Evolutionary conservation across 192 early-diverging fungal species (phyloP).

Genomic region (Lobulomyces angularis): DNA sequence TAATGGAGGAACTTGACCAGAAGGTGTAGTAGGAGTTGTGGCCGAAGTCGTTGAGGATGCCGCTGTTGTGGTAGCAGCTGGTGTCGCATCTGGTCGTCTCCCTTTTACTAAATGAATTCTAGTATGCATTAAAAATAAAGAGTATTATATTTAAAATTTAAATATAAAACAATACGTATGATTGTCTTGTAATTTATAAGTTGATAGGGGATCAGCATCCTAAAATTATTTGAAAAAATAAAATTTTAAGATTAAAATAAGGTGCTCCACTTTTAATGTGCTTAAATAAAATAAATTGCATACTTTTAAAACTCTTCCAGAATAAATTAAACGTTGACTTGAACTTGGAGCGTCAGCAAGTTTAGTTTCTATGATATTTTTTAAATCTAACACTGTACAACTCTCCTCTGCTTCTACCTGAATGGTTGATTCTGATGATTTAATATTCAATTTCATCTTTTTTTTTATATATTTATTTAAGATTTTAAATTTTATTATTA

Average conservation of each 20-base stretch:
- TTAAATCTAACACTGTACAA: too few species aligned
- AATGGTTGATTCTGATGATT: too few species aligned
- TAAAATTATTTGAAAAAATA: too few species aligned
- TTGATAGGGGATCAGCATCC: conserved; percentile 62
- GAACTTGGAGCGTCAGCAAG: conserved; percentile 53
- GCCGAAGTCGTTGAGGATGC: conserved; percentile 23
- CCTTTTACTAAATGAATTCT: conserved; percentile 82
- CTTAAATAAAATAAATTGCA: too few species aligned
- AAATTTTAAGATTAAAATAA: too few species aligned
- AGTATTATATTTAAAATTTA: background rate
- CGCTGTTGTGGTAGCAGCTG: conserved; percentile 17
- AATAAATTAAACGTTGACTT: conserved; percentile 79
- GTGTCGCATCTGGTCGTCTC: conserved; percentile 9
- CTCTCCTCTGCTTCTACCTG: too few species aligned
- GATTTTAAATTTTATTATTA: too few species aligned
- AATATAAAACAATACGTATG: conserved; percentile 41
- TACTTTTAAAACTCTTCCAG: conserved; percentile 87
- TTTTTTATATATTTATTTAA: too few species aligned
- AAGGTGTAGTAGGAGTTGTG: conserved; percentile 15
- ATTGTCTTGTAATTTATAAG: conserved; percentile 75
- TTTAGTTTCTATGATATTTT: too few species aligned
- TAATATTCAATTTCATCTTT: too few species aligned
- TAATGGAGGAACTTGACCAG: conserved; percentile 12
- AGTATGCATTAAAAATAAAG: background rate
- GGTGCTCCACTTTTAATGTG: too few species aligned